A percentile compares a stretch with the other conserved stretches of the same genome.
phyloP scores from a whole-genome alignment of 495 filamentous ascomycete species.

The Trichodelitschia bisporula region DNA sequence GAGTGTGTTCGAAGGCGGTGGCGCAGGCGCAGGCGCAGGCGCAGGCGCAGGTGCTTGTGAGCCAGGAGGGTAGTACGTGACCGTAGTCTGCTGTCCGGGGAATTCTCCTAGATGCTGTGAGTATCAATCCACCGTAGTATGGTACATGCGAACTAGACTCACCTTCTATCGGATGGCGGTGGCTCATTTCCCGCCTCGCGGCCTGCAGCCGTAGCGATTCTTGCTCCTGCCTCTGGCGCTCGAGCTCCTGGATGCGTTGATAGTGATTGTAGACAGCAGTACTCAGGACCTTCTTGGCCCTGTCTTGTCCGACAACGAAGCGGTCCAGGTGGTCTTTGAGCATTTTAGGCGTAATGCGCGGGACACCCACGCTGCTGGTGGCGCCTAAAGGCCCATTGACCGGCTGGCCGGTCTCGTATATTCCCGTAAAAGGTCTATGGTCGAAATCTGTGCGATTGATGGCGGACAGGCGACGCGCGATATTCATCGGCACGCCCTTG shows the following conservation, averaged over 20 bases:
- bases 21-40: slow-evolving; percentile 11
- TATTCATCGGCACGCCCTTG: too few species aligned
- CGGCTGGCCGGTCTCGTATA: slow-evolving; percentile 47
- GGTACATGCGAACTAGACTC: slow-evolving; percentile 4
- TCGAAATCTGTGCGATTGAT: too few species aligned
- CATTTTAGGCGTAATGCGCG: slow-evolving; percentile 42
- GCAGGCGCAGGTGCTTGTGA: slow-evolving; percentile 6
- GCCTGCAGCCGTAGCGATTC: slow-evolving; percentile 34
- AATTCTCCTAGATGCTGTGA: slow-evolving; percentile 50
- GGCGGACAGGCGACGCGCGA: too few species aligned
- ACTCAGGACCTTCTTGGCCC: slow-evolving; percentile 85
- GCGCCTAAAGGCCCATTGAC: slow-evolving; percentile 14
- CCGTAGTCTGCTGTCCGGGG: slow-evolving; percentile 42
- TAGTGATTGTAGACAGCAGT: slow-evolving; percentile 96
- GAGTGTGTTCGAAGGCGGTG: slow-evolving; percentile 16
- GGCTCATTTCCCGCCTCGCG: slow-evolving; percentile 19
- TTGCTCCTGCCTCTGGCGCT: slow-evolving; percentile 52
- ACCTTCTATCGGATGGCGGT: slow-evolving; percentile 28
- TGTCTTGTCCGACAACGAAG: slow-evolving; percentile 88
- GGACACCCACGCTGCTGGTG: slow-evolving; percentile 9
- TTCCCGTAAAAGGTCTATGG: slow-evolving; percentile 47
- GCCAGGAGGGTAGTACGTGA: slow-evolving; percentile 16
- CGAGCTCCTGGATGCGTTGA: slow-evolving; percentile 56
- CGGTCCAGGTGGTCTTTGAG: slow-evolving; percentile 84
- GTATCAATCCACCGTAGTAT: background rate